Evolutionary conservation across 2,329 filamentous ascomycete genomes (phyloP), one percentile per base, ranked within the genome.

Genomic region (Nemania sp.): DNA sequence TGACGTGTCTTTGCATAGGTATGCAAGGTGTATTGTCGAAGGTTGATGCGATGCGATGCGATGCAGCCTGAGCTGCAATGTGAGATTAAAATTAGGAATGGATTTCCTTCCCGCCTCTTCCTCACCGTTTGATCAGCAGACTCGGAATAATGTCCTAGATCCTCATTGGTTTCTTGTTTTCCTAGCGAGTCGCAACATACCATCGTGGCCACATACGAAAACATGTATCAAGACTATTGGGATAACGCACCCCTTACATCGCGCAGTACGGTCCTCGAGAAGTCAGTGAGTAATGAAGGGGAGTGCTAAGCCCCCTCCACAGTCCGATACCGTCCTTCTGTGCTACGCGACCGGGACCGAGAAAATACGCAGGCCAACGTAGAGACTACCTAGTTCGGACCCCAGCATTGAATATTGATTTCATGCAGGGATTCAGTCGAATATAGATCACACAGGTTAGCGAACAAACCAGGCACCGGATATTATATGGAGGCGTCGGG

Each of bases 1-100:
- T 24, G 38, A n/a, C 47, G 55, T 67, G 60, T 59, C 64, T 64
- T n/a, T 69, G 67, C 63, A 69, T 66, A n/a, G n/a, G n/a, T 27
- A 66, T 66, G 67, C 43, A 43, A 38, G 51, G 29, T 15, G 6
- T 41, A 22, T n/a, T 49, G 32, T 24, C 35, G 52, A 13, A 61
- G 43, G 32, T 38, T 29, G 29, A 60, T 20, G 24, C 26, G 43
- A 65, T 41, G 66, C 57, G 61, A 52, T 15, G 53, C 45, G 52
- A 60, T 24, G 20, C 24, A 53, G 45, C 45, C 13, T 18, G n/a
- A 43, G 24, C 49, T 45, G 43, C 49, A 54, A 61, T 13, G 63
- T 66, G 49, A n/a, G 32, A 53, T 59, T 60, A 60, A 60, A 63
- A 59, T 41, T 59, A 62, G 58, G 22, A 20, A 18, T 32, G 15